Evolutionary conservation across 371 early-diverging fungal species (phyloP), one percentile per base, ranked within the genome.

Genomic region (Rhizopus sp.): DNA sequence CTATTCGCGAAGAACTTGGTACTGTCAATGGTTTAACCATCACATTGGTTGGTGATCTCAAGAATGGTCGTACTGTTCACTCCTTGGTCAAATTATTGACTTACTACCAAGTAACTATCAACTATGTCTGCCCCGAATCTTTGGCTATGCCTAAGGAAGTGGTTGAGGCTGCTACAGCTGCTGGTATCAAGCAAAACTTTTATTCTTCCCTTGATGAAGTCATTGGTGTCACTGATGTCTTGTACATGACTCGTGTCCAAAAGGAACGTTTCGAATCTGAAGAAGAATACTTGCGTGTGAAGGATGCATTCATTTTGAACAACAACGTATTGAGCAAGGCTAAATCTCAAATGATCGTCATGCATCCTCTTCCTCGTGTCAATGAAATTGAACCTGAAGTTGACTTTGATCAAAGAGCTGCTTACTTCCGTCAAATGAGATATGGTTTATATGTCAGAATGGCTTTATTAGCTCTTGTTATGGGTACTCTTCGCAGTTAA

Each of bases 41-140:
- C 54, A 96, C 96, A 13, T 64, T 98, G 62, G 94, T 98, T 44
- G 98, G 97, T 58, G 98, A 97, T 72, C 84, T 97, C 67, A 94
- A 94, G 86, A 90, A 97, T 74, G 97, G 97, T 39, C 91, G 98
- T 68, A 98, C 98, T 5, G 97, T 97, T 42, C 98, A 98, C 88
- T 91, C 91, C 51, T 80, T 98, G 29, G 95, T 94, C 54, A 88
- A 88, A 70, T 80, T 98, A 53, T 77, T 98, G 31, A 76, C 92
- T 17, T 95, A 95, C 83, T 90, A 93, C 70, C 88, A 90, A 53
- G 95, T 98, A 59, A 95, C 90, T 15, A 66, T 98, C 63, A 94
- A 95, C 83, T 94, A 93, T 69, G 96, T 97, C 54, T 81, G 91
- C 32, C 97, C 98, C 5, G 70, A 80, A 0, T 81, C 85, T 13